phyloP scores from a whole-genome alignment of 768 basidiomycete genomes.

The Boletellus ananiceps region DNA sequence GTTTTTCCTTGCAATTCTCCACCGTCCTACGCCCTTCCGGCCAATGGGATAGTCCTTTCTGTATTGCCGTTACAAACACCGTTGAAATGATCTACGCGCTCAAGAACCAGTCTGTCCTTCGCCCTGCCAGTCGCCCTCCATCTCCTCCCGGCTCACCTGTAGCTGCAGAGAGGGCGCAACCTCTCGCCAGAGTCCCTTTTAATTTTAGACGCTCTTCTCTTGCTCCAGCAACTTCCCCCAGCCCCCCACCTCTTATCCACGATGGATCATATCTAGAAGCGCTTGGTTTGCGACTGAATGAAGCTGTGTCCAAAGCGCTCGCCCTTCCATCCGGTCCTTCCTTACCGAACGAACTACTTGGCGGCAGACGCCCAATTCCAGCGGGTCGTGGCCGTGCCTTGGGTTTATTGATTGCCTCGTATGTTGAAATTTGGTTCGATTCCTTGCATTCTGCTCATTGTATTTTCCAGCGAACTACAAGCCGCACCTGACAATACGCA shows the following conservation, averaged over 20 bases:
- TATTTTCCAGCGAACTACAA: conserved; percentile 55
- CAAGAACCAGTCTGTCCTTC: conserved; percentile 64
- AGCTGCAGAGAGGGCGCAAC: conserved; percentile 43
- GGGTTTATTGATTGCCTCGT: conserved; percentile 69
- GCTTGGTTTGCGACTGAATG: conserved; percentile 71
- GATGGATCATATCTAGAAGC: conserved; percentile 80
- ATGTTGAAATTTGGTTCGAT: conserved; percentile 29
- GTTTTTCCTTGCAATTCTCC: conserved; percentile 12
- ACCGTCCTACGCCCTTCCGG: conserved; percentile 4
- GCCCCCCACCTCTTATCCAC: conserved; percentile 50
- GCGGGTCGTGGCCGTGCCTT: conserved; percentile 63
- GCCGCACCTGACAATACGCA: conserved; percentile 60
- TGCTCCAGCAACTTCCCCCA: conserved; percentile 30
- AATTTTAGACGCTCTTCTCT: conserved; percentile 53
- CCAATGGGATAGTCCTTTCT: conserved; percentile 42
- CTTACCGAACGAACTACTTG: conserved; percentile 47
- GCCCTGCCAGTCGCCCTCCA: conserved; percentile 57
- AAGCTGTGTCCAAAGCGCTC: conserved; percentile 75
- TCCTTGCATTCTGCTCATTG: conserved; percentile 11
- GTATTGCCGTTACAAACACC: conserved; percentile 14
- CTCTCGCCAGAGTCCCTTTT: conserved; percentile 56
- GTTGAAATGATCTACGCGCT: conserved; percentile 56
- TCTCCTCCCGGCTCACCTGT: conserved; percentile 49
- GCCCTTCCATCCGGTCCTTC: conserved; percentile 58
- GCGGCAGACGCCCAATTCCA: conserved; percentile 71